These are phyloP conservation scores for Penicillium sclerotiorum DNA, from an alignment of 2,329 filamentous ascomycete species.

Conservation along the genomic window DNA sequence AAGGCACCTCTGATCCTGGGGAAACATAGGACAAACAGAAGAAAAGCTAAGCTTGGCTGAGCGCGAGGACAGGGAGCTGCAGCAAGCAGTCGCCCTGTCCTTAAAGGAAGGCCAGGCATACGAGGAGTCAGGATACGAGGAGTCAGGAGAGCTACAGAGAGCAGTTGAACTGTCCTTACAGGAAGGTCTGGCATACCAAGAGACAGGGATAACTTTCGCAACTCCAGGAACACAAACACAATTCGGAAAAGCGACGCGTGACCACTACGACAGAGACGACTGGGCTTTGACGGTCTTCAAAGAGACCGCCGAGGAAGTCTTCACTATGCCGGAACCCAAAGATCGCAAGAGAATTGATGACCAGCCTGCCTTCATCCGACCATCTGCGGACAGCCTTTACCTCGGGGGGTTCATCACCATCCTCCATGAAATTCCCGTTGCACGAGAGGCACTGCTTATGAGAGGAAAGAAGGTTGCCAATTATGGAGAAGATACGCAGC, in stretches of 20 bases:
- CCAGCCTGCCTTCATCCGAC: constrained; percentile 62
- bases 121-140: constrained; percentile 42
- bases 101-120: too few relatives aligned
- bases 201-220: constrained; percentile 51
- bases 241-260: constrained; percentile 59
- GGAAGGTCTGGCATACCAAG: too few relatives aligned
- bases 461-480: constrained; percentile 48
- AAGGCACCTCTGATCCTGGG: too few relatives aligned
- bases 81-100: constrained; percentile 52
- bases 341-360: constrained; percentile 51
- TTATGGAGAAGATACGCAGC: constrained; percentile 59
- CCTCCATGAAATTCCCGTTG: constrained; percentile 62
- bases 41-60: constrained; percentile 44
- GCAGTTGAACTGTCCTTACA: constrained; percentile 52
- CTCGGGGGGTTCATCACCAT: constrained; percentile 63
- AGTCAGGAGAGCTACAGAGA: constrained; percentile 57
- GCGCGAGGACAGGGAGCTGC: constrained; percentile 48
- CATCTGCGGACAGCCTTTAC: constrained; percentile 55
- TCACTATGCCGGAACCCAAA: constrained; percentile 56
- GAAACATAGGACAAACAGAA: too few relatives aligned
- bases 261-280: constrained; percentile 55
- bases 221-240: constrained; percentile 41
- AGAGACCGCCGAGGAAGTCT: constrained; percentile 53
- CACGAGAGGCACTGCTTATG: constrained; percentile 59
- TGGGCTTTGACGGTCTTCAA: constrained; percentile 61